Conservation (phyloP, 306 rosid genomes). For the Quercus bicolor region DNA sequence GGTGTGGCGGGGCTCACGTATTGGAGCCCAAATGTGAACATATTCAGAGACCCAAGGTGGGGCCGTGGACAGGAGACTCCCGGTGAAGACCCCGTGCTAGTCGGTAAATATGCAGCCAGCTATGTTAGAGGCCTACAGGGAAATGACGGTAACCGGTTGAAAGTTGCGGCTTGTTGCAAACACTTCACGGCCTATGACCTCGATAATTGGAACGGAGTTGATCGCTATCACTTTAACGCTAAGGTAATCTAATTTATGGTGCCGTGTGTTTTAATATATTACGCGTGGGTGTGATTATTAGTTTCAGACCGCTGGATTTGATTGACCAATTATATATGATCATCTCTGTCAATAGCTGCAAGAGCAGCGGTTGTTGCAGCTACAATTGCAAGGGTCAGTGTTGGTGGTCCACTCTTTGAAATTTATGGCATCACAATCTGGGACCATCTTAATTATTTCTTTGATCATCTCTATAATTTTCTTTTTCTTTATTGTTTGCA, state of each 20-base stretch:
- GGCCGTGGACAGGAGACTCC: slow-evolving; percentile 98
- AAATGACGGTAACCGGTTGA: slow-evolving; percentile 53
- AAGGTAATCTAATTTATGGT: slow-evolving; percentile 30
- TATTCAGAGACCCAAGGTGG: slow-evolving; percentile 91
- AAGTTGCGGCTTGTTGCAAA: slow-evolving; percentile 90
- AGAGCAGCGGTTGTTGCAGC: neutral
- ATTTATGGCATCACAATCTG: neutral
- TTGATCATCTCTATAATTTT: neutral
- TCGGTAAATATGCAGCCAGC: slow-evolving; percentile 68
- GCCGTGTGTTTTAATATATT: neutral
- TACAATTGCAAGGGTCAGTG: neutral
- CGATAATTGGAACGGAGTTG: slow-evolving; percentile 88
- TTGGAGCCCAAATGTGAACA: slow-evolving; percentile 93
- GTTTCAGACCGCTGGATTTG: neutral
- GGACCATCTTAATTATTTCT: neutral
- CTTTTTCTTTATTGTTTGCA: too few relatives aligned
- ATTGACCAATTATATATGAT: neutral
- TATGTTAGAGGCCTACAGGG: slow-evolving; percentile 84
- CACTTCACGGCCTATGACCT: slow-evolving; percentile 88
- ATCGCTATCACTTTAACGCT: slow-evolving; percentile 91
- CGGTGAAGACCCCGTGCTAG: slow-evolving; percentile 87
- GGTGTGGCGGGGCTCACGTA: slow-evolving; percentile 76
- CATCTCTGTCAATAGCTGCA: neutral
- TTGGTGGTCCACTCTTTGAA: slow-evolving; percentile 7
- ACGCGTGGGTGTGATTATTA: slow-evolving; percentile 15